A percentile compares a stretch with the other conserved stretches of the same genome.
phyloP scores from a whole-genome alignment of 129 eudicot genomes.

The Centrapalus pauciflorus region DNA sequence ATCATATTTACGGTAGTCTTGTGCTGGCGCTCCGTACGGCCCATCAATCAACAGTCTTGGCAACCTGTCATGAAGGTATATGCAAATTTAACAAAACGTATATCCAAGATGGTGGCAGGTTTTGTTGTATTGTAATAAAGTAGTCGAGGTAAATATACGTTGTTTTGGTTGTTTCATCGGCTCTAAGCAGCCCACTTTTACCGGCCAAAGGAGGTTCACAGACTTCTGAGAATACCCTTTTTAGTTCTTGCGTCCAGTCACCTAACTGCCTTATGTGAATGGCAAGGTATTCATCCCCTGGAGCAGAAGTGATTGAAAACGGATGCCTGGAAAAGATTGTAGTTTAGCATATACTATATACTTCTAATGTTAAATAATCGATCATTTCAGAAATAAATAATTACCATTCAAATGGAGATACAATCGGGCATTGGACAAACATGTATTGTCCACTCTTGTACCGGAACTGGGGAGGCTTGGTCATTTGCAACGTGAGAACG shows the following conservation, averaged over 20 bases:
- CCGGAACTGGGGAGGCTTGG: conserved; percentile 88
- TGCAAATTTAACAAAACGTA: too few relatives aligned
- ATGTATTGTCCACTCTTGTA: conserved; percentile 98
- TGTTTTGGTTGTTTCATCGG: conserved; percentile 79
- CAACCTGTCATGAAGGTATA: conserved; percentile 47
- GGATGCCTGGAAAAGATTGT: conserved; percentile 72
- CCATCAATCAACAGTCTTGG: conserved; percentile 92
- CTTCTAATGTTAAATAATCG: neutral
- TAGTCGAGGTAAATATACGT: conserved; percentile 30
- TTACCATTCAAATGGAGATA: conserved; percentile 97
- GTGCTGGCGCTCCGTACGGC: conserved; percentile 98
- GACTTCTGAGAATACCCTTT: conserved; percentile 73
- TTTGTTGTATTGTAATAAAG: neutral
- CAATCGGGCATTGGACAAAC: conserved; percentile 91
- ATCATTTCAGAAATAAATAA: neutral
- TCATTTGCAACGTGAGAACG: conserved; percentile 87
- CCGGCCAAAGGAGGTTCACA: conserved; percentile 81
- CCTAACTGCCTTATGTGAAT: conserved; percentile 91
- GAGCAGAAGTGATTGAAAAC: conserved; percentile 94
- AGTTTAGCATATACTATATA: neutral
- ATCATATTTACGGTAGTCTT: conserved; percentile 87
- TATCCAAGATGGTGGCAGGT: too few relatives aligned
- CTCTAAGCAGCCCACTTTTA: conserved; percentile 91
- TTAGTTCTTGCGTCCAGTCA: conserved; percentile 94
- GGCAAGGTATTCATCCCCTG: conserved; percentile 84